Percentiles rank a stretch among this genome's conserved stretches.
Conservation (phyloP, 768 basidiomycete genomes). For the Floccularia luteovirens region DNA sequence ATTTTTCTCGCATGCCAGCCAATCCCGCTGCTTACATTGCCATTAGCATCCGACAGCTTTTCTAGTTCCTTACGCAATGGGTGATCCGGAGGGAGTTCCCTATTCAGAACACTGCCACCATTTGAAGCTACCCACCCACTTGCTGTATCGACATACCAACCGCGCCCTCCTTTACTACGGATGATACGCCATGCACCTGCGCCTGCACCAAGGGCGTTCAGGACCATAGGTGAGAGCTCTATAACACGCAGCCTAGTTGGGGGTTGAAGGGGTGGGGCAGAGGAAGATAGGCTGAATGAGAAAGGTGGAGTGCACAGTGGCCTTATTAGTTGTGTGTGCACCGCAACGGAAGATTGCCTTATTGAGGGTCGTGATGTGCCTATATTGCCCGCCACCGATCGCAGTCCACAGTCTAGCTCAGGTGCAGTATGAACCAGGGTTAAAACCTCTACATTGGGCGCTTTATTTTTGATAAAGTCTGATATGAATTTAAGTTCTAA, state of each 20-base stretch:
- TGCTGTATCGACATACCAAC: constrained; percentile 91
- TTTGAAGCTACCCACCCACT: constrained; percentile 65
- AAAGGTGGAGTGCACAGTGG: constrained; percentile 79
- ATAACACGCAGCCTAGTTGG: constrained; percentile 80
- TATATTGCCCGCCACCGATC: constrained; percentile 26
- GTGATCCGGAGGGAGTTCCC: constrained; percentile 55
- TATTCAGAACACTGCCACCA: constrained; percentile 38
- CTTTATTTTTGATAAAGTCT: constrained; percentile 60
- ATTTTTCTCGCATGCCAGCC: constrained; percentile 98
- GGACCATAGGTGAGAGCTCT: constrained; percentile 68
- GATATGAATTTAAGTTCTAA: constrained; percentile 61
- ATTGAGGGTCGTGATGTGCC: constrained; percentile 23
- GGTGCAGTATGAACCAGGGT: constrained; percentile 73
- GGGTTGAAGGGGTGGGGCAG: constrained; percentile 28
- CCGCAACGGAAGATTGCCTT: constrained; percentile 63
- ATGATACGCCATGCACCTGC: constrained; percentile 85
- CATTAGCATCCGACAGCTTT: constrained; percentile 70
- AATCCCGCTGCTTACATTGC: constrained; percentile 84
- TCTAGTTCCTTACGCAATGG: constrained; percentile 67
- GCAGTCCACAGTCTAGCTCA: constrained; percentile 55
- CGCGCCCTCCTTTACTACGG: constrained; percentile 87
- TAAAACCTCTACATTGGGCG: constrained; percentile 77
- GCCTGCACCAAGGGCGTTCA: constrained; percentile 68
- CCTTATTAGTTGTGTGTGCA: constrained; percentile 73
- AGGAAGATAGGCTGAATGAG: constrained; percentile 43